A percentile compares a stretch with the other conserved stretches of the same genome.
phyloP scores from a whole-genome alignment of 768 basidiomycete genomes.

The Suillus luteus region DNA sequence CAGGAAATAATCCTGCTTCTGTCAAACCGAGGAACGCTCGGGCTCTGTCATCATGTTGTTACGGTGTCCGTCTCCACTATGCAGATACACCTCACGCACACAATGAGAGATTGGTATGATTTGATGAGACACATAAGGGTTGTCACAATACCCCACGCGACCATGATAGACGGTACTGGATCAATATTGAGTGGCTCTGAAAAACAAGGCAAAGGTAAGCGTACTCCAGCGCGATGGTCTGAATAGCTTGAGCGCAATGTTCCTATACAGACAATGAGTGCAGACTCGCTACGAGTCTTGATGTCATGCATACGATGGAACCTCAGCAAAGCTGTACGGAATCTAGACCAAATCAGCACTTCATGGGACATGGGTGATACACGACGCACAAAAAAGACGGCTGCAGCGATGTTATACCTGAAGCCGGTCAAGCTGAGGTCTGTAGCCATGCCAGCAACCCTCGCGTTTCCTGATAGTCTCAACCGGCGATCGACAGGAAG shows the following conservation, averaged over 20 bases:
- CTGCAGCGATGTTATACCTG: slow-evolving; percentile 38
- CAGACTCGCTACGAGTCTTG: background rate
- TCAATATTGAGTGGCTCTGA: slow-evolving; percentile 18
- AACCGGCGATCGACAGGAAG: background rate
- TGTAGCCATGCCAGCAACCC: slow-evolving; percentile 45
- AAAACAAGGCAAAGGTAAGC: slow-evolving; percentile 7
- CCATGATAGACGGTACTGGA: slow-evolving; percentile 32
- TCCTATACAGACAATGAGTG: slow-evolving; percentile 25
- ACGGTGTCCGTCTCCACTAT: background rate
- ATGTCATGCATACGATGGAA: slow-evolving; percentile 36
- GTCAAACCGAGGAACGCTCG: slow-evolving; percentile 48
- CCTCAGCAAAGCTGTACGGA: slow-evolving; percentile 40
- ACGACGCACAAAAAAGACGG: slow-evolving; percentile 38
- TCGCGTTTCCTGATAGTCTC: slow-evolving; percentile 37
- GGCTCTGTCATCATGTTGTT: slow-evolving; percentile 25
- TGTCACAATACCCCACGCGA: slow-evolving; percentile 39
- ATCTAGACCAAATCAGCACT: slow-evolving; percentile 23
- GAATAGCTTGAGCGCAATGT: slow-evolving; percentile 39
- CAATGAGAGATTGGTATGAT: slow-evolving; percentile 31
- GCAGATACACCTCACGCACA: slow-evolving; percentile 25
- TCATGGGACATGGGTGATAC: background rate
- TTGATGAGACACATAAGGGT: slow-evolving; percentile 41
- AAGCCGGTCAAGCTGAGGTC: slow-evolving; percentile 38
- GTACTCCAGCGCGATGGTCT: slow-evolving; percentile 39
- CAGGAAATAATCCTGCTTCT: slow-evolving; percentile 47